These are phyloP conservation scores for Vitis rupestris DNA, from an alignment of 164 flowering plant genomes.

Conservation along the genomic window DNA sequence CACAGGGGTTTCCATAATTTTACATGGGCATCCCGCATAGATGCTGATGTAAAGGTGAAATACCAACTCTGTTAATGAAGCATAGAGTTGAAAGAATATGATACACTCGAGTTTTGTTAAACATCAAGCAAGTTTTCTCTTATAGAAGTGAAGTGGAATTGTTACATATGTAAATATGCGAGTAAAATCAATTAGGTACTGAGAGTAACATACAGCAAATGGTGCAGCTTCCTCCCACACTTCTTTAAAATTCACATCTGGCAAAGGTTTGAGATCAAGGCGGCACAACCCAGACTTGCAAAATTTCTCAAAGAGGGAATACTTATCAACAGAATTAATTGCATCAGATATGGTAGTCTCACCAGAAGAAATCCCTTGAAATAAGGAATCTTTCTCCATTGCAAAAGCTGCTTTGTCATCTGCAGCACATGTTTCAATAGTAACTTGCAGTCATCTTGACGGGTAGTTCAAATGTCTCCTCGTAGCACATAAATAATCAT, in stretches of 20 bases:
- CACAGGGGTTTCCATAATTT: no score
- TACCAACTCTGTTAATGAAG: no score
- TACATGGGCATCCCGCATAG: no score
- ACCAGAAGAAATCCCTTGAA: constrained; percentile 10
- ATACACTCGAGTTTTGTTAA: no score
- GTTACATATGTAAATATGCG: background rate
- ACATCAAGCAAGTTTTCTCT: no score
- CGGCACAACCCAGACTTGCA: constrained; percentile 59
- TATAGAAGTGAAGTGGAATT: no score
- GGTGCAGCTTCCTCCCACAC: constrained; percentile 67
- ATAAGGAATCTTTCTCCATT: constrained; percentile 3
- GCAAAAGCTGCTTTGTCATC: constrained; percentile 19
- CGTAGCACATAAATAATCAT: background rate
- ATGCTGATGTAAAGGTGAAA: no score
- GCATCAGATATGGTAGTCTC: constrained; percentile 12
- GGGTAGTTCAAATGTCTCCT: background rate
- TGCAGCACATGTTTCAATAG: constrained; percentile 17
- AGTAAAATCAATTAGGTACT: background rate
- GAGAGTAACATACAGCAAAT: constrained; percentile 48
- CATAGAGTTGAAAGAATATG: no score
- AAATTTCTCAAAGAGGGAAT: constrained; percentile 51
- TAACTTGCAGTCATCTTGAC: background rate
- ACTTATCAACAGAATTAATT: constrained; percentile 26
- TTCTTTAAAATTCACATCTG: constrained; percentile 36
- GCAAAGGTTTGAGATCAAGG: constrained; percentile 51